Percentiles rank a stretch among this genome's conserved stretches.
Conservation (phyloP, 2,329 filamentous ascomycete genomes). For the Orbilia javanica region DNA sequence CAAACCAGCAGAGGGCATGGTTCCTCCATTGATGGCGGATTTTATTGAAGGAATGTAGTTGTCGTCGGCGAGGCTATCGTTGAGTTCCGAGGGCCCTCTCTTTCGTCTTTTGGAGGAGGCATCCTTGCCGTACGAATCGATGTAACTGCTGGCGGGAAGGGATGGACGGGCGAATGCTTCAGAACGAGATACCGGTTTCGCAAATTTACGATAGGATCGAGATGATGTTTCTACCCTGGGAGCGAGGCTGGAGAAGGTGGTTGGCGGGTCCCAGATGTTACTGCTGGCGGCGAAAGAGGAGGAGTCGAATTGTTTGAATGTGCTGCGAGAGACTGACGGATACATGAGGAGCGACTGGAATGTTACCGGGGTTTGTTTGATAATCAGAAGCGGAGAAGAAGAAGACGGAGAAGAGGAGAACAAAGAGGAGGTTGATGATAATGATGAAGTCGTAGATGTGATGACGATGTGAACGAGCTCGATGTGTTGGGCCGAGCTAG, state of each 20-base stretch:
- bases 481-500: conserved; percentile 9
- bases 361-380: conserved; percentile 3
- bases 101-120: conserved; percentile 42
- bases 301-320: conserved; percentile 41
- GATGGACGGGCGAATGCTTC: conserved; percentile 36
- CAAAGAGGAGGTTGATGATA: not conserved
- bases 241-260: conserved; percentile 44
- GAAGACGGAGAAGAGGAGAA: not conserved
- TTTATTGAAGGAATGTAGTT: conserved; percentile 52
- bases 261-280: conserved; percentile 43
- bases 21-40: conserved; percentile 52
- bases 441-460: conserved; percentile 17
- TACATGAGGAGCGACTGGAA: conserved; percentile 37
- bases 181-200: conserved; percentile 52
- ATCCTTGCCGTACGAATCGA: conserved; percentile 38
- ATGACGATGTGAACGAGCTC: too few relatives aligned
- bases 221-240: conserved; percentile 36
- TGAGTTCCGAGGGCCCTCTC: conserved; percentile 48
- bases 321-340: conserved; percentile 35
- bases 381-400: not conserved
- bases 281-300: conserved; percentile 24
- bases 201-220: conserved; percentile 49
- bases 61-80: conserved; percentile 48
- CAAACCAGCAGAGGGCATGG: conserved; percentile 49
- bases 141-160: conserved; percentile 41